Base-by-base conservation (phyloP, 306 rosid species). In the Cercis canadensis region DNA sequence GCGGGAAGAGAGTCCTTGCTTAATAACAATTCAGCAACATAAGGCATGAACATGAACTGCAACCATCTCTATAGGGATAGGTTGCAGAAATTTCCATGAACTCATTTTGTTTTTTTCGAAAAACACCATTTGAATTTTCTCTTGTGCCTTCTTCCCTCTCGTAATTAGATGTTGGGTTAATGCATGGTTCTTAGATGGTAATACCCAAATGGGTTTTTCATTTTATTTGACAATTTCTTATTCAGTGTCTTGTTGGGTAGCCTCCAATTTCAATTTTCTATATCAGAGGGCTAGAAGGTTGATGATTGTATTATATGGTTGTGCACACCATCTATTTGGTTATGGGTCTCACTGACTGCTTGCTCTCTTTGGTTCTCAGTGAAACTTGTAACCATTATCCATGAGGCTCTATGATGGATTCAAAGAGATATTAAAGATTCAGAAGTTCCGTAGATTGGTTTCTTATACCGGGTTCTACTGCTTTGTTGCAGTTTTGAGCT, bases 391-490 rank as follows among this genome's bases (percentile, higher is more conserved):
- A n/a, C 39, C 52, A 64, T 21, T 68, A 6, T 54, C 40, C 19
- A 81, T 81, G 89, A 72, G 82, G 76, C 71, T 84, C 29, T 86
- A 74, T 40, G 69, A 87, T 9, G 90, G 88, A 39, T 75, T 85
- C 59, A 34, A 50, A 29, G 98, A 89, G 68, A 80, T 94, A 69
- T 57, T 86, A 8, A 89, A 94, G 86, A 90, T 94, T 78, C 97
- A 81, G 56, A 94, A 90, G 77, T 82, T 89, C 43, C 90, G 96
- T 44, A 86, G 97, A 79, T 29, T 84, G 11, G 97, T 89, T 54
- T 86, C 95, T 5, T 94, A 83, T n/a, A 75, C 90, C 5, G 97
- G 96, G 7, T 94, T 94, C 84, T 94, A 77, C 83, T 81, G 87
- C 87, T 94, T 90, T 72, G 75, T 69, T 2, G 84, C 97, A 0